Evolutionary conservation across 192 early-diverging fungal genomes (phyloP), one percentile per base, ranked within the genome.

Genomic region (Coemansia sp.): DNA sequence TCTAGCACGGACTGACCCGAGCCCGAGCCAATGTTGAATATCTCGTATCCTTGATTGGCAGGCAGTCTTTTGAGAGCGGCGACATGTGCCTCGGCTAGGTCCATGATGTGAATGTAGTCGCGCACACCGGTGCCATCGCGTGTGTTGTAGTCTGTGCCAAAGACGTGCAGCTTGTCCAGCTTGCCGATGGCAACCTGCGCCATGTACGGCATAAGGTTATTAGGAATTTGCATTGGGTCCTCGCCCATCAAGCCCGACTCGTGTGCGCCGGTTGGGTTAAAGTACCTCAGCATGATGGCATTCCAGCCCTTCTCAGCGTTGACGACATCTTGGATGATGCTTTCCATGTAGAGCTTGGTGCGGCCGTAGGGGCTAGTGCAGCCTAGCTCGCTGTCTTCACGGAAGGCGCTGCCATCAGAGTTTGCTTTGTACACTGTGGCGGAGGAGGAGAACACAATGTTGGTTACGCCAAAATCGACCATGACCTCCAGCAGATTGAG

Each of bases 61-160:
- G 62, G 14, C 61, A 98, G 74, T 59, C 95, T 90, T 55, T 88
- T 85, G 18, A 98, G 73, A 0, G 96, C 93, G 21, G 86, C 85
- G 8, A 94, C 89, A 66, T 98, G 96, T 6, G 91, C 95, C 50
- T 88, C 85, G 16, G 95, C 94, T 33, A 97, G 83, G 64, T 98
- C 96, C 59, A 91, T 91, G 3, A 98, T 95, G 69, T 98, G 96
- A 57, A 98, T 90, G 72, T 96, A 98, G 75, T 98, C 96, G 36
- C 96, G 86, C 20, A 99, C 88, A 61, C 88, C 92, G 23, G 94
- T 95, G 20, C 96, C 95, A 60, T 98, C 96, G 46, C 83, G 83
- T 0, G 96, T 98, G 20, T 89, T 86, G 74, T 97, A 98, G 74
- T 98, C 94, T 55, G 86, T 81, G 11, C 96, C 96, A 85, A 90